Evolutionary conservation across 176 grass and related monocot genomes (phyloP).

Genomic region (Zoysia japonica): DNA sequence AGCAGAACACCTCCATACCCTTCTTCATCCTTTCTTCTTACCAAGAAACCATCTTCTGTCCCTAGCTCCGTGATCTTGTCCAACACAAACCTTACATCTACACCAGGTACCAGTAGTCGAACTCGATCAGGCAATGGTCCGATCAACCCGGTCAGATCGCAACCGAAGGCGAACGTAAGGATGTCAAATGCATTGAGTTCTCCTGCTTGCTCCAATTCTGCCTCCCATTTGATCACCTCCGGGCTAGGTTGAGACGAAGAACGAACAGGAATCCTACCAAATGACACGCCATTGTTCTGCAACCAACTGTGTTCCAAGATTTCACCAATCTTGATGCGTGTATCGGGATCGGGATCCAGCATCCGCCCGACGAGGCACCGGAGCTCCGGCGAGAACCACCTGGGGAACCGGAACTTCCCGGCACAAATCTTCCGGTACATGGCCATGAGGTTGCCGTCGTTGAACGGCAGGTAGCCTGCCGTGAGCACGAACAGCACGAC

Average conservation of each 20-base stretch:
- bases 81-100: not conserved
- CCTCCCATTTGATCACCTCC: constrained; percentile 2
- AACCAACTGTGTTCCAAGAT: constrained; percentile 70
- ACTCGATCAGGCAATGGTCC: not conserved
- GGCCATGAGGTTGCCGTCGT: not conserved
- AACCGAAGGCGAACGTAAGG: constrained; percentile 57
- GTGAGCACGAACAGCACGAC: no score
- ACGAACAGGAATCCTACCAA: constrained; percentile 2
- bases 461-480: no score
- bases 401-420: constrained; percentile 62
- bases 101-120: not conserved
- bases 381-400: constrained; percentile 67
- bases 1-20: not conserved
- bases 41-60: not conserved
- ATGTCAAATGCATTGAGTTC: constrained; percentile 80
- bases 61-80: not conserved
- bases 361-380: constrained; percentile 56
- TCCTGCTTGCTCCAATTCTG: constrained; percentile 16
- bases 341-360: constrained; percentile 64
- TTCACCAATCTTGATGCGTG: constrained; percentile 51
- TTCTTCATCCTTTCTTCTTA: not conserved
- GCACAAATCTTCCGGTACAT: constrained; percentile 90
- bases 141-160: constrained; percentile 45
- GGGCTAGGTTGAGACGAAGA: not conserved
- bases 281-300: constrained; percentile 25